Conservation (phyloP, 1,284 basidiomycete genomes). For the Termitomyces sp. region DNA sequence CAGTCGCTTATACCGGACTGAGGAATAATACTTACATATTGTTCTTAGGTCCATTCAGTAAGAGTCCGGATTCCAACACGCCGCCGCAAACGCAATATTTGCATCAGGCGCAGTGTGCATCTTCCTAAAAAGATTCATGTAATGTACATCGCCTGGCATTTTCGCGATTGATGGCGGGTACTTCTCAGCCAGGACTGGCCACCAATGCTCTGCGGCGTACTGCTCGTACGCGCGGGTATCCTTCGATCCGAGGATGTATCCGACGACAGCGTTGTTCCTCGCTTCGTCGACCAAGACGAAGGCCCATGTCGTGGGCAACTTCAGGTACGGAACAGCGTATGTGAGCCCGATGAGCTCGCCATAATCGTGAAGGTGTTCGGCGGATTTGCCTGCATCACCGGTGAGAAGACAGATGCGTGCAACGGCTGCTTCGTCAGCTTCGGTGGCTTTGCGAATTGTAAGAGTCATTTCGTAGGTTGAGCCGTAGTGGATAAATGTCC, state of each 20-base stretch:
- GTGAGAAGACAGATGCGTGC: constrained; percentile 72
- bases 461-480: constrained; percentile 28
- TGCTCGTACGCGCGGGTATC: constrained; percentile 57
- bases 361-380: constrained; percentile 53
- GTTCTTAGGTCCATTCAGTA: too few relatives aligned
- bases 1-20: too few relatives aligned
- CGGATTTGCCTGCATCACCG: constrained; percentile 62
- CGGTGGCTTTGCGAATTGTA: constrained; percentile 51
- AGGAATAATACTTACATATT: too few relatives aligned
- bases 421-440: constrained; percentile 49
- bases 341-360: constrained; percentile 62
- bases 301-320: constrained; percentile 60
- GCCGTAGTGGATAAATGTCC: not conserved
- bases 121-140: constrained; percentile 43
- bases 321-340: constrained; percentile 69
- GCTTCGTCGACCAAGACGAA: constrained; percentile 62
- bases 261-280: constrained; percentile 41
- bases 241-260: constrained; percentile 55
- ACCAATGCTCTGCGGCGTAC: constrained; percentile 49
- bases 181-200: constrained; percentile 47
- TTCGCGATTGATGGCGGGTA: constrained; percentile 38
- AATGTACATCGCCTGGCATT: constrained; percentile 46
- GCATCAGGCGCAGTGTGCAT: constrained; percentile 42
- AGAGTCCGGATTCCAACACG: too few relatives aligned
- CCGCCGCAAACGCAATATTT: constrained; percentile 47